Evolutionary conservation across 306 rosid genomes (phyloP), one percentile per base, ranked within the genome.

Genomic region (Quercus suber): DNA sequence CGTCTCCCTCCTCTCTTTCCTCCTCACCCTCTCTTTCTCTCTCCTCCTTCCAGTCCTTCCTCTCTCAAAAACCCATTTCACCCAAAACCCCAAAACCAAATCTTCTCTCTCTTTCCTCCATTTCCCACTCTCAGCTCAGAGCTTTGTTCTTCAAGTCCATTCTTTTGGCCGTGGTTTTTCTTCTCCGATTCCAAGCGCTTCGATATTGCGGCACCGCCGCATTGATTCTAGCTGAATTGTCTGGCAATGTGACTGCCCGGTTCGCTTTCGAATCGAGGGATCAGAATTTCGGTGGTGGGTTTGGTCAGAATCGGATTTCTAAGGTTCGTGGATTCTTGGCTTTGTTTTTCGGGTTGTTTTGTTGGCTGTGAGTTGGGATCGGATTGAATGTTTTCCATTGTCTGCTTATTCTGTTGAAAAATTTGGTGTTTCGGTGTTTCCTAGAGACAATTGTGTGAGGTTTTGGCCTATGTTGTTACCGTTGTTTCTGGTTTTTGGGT

Each of bases 401-500:
- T 74, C 92, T 59, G 79, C 82, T 52, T 84, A 80, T 35, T 81
- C 67, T 76, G 74, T 79, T 77, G 85, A 75, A 18, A 83, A 85
- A 67, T 82, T 76, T 68, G 82, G 89, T 17, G 67, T 82, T 21
- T 76, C 82, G 13, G 55, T 83, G 28, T 49, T 88, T 51, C 84
- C 86, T 3, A 65, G 84, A 56, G 93, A 76, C 64, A 77, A 80
- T 68, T 93, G 95, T 55, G 49, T 89, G 74, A 89, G 88, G 79
- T 75, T 94, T 86, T 91, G 93, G 97, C 92, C 90, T 1, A 84
- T 94, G 95, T 49, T 94, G 82, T 93, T 94, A 51, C 97, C 97
- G 0, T 94, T 94, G 30, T 86, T 1, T 87, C 95, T 71, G 99
- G 99, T 92, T 92, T 73, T 73, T 94, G 71, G 86, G 92, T 11